phyloP scores from a whole-genome alignment of 495 filamentous ascomycete genomes.

The Trichoderma gamsii region DNA sequence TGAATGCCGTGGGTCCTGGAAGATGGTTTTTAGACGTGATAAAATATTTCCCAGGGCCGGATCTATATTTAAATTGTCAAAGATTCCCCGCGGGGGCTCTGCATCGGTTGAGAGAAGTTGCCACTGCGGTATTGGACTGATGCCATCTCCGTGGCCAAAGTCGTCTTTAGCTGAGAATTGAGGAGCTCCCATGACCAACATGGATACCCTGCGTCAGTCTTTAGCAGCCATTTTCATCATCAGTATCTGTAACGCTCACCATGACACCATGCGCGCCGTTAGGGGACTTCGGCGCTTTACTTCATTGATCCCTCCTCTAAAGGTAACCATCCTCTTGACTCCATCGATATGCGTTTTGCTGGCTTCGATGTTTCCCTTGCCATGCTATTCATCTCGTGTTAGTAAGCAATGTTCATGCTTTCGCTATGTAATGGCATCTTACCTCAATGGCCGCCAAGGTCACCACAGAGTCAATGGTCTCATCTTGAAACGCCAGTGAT shows the following conservation, averaged over 20 bases:
- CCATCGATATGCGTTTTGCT: constrained; percentile 47
- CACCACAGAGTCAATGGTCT: constrained; percentile 49
- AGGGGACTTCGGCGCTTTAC: constrained; percentile 44
- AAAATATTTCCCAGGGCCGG: constrained; percentile 33
- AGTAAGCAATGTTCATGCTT: constrained; percentile 5
- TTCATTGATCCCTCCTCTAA: constrained; percentile 44
- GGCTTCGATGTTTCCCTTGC: constrained; percentile 41
- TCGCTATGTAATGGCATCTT: constrained; percentile 17
- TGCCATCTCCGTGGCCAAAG: constrained; percentile 39
- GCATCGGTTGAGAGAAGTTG: constrained; percentile 23
- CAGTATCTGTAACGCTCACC: constrained; percentile 28
- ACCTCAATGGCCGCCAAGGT: constrained; percentile 49
- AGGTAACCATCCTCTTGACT: constrained; percentile 38
- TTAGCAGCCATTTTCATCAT: not conserved
- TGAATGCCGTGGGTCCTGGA: constrained; percentile 25
- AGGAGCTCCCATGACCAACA: constrained; percentile 43
- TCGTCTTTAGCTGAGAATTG: constrained; percentile 48
- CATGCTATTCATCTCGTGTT: constrained; percentile 30
- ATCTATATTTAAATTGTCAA: constrained; percentile 28
- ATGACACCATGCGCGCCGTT: constrained; percentile 47
- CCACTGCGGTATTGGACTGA: constrained; percentile 42
- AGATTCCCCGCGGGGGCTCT: constrained; percentile 12
- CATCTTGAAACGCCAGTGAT: constrained; percentile 45
- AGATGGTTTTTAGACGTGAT: constrained; percentile 36
- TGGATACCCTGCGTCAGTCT: constrained; percentile 39